Conservation (phyloP, 108 stramenopile species). For the Skeletonema potamos region DNA sequence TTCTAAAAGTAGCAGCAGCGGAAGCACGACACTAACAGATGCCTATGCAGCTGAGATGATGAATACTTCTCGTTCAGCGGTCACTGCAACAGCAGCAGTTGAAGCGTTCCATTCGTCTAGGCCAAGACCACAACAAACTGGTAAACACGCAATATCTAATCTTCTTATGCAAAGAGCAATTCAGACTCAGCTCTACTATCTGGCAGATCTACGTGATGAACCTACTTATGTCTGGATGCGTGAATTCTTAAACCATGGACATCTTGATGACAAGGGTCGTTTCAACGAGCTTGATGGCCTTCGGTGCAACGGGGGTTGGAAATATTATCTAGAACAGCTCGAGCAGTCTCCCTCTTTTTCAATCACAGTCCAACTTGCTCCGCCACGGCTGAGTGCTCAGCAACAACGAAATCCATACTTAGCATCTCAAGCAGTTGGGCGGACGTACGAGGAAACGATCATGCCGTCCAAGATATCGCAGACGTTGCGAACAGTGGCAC, state of each 20-base stretch:
- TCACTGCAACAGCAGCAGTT: not conserved
- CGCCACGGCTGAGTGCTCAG: slow-evolving; percentile 1
- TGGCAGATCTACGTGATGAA: slow-evolving; percentile 5
- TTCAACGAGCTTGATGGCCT: slow-evolving; percentile 4
- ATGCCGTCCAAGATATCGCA: slow-evolving; percentile 1
- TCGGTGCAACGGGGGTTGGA: not conserved
- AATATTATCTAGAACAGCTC: not conserved
- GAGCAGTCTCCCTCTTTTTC: not conserved
- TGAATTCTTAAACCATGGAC: not conserved
- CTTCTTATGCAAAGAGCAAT: slow-evolving; percentile 9
- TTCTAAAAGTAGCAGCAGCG: not conserved
- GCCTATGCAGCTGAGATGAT: not conserved
- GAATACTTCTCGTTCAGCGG: not conserved
- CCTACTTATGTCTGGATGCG: not conserved
- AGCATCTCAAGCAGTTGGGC: slow-evolving; percentile 2
- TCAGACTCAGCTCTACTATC: slow-evolving; percentile 7
- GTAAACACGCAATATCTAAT: slow-evolving; percentile 5
- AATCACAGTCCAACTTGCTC: slow-evolving; percentile 9
- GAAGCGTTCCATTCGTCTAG: not conserved
- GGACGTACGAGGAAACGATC: slow-evolving; percentile 2
- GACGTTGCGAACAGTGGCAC: slow-evolving; percentile 5
- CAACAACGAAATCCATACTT: slow-evolving; percentile 1
- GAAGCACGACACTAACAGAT: not conserved
- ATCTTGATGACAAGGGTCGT: slow-evolving; percentile 7
- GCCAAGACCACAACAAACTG: not conserved